Percentiles rank a stretch among this genome's conserved stretches.
Evolutionary conservation across 176 grass and related monocot species (phyloP).

Genomic region (Eleusine indica): DNA sequence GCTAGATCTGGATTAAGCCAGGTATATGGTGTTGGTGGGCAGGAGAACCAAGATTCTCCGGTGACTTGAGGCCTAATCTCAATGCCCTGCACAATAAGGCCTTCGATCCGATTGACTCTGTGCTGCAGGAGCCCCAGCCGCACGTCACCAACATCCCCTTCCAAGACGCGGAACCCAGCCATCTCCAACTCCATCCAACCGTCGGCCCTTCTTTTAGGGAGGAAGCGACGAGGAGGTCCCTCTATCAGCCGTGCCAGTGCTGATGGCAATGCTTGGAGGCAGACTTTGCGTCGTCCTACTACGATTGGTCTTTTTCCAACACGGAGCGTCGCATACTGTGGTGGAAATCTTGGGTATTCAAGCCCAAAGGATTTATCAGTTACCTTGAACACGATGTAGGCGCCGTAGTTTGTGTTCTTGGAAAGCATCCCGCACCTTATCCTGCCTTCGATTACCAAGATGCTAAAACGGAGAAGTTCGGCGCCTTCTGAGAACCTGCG

Average conservation of each 20-base stretch:
- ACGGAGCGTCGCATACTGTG: too few species aligned
- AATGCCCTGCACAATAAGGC: conserved; percentile 62
- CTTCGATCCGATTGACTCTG: conserved; percentile 34
- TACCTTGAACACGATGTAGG: conserved; percentile 62
- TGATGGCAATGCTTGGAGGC: too few species aligned
- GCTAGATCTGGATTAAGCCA: too few species aligned
- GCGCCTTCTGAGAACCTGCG: conserved; percentile 48
- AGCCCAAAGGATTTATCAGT: background rate
- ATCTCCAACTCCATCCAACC: conserved; percentile 71
- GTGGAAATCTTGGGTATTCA: background rate
- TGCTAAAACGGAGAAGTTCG: conserved; percentile 48
- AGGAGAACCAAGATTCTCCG: background rate
- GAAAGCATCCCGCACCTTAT: conserved; percentile 47
- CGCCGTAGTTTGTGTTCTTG: conserved; percentile 38
- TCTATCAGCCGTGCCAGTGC: too few species aligned
- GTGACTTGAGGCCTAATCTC: conserved; percentile 45
- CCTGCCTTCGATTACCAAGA: conserved; percentile 60
- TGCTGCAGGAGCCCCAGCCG: conserved; percentile 27
- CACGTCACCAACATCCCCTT: conserved; percentile 48
- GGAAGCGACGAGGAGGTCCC: background rate
- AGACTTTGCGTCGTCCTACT: too few species aligned
- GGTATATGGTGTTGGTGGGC: too few species aligned
- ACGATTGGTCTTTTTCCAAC: too few species aligned
- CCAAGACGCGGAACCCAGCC: conserved; percentile 50
- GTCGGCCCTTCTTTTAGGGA: conserved; percentile 13